Evolutionary conservation across 345 rosid genomes (phyloP), one percentile per base, ranked within the genome.

Genomic region (Stellera chamaejasme): DNA sequence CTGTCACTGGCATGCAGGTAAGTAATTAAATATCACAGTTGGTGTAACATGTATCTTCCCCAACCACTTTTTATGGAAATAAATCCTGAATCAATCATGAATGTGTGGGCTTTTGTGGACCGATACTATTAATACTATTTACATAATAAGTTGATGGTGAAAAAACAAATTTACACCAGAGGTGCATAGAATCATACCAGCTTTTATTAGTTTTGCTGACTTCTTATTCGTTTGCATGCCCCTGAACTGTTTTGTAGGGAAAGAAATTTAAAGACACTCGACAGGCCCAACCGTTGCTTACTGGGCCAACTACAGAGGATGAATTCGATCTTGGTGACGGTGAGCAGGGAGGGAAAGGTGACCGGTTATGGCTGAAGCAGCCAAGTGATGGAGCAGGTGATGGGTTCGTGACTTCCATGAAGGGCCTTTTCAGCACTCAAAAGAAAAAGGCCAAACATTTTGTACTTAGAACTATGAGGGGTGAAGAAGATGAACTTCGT

Each of bases 1-100:
- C 97, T 39, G 96, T 90, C 48, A 87, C 99, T 1, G 99, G 97
- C 66, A 87, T 93, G 99, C 99, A 93, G 92, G 99, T 88, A 66
- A 64, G 65, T 14, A 44, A 43, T 56, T 11, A 32, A 19, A 19
- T 19, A 19, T 19, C 23, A 19, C 23, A 1, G 23, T 19, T 19
- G 23, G 23, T 19, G 23, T 19, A 19, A 19, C 23, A 19, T 19
- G 23, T 19, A 19, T 19, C 23, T 19, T 19, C 23, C 23, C 23
- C 23, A 19, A 19, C 23, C 23, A 0, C 23, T 19, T 19, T 19
- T 19, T 19, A 19, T 19, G 23, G 23, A 19, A 19, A 19, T 19
- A 19, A 19, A 19, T 19, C 23, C 23, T 19, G 23, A 19, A 19
- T 19, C 23, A 19, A 19, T 19, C 23, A 19, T 19, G 23, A 19